Evolutionary conservation across 331 rosid species (phyloP).

Genomic region (Erythrophleum ivorense): DNA sequence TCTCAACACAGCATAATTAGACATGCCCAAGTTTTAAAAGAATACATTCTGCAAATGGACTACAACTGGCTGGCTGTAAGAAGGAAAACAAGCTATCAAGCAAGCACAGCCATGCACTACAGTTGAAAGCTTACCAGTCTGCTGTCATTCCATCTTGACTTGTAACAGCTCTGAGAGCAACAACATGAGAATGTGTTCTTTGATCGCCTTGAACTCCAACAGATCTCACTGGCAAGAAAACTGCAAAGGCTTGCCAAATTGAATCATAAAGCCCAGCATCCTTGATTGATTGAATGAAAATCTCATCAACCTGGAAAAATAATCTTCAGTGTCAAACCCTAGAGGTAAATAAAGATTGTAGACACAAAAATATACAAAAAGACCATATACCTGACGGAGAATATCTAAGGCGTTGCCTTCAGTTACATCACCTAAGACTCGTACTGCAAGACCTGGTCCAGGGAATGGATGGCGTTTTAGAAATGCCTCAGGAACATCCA

Average conservation of each 20-base stretch:
- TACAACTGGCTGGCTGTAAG: neutral
- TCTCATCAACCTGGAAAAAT: constrained; percentile 84
- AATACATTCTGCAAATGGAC: neutral
- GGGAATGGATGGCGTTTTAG: constrained; percentile 97
- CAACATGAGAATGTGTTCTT: constrained; percentile 97
- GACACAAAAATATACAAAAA: neutral
- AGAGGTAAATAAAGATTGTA: neutral
- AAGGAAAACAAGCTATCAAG: neutral
- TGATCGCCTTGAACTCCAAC: constrained; percentile 99
- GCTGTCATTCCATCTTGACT: constrained; percentile 99
- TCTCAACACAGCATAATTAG: neutral
- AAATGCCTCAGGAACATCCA: constrained; percentile 80
- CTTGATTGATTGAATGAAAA: constrained; percentile 92
- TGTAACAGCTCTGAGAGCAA: constrained; percentile 93
- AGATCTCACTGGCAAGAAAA: constrained; percentile 85
- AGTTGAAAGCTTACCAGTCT: constrained; percentile 71
- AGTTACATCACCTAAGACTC: constrained; percentile 92
- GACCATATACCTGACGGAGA: constrained; percentile 71
- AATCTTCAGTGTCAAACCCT: neutral
- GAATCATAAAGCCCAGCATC: constrained; percentile 91
- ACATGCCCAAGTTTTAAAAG: neutral
- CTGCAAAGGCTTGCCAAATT: constrained; percentile 99
- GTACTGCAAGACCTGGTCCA: constrained; percentile 97
- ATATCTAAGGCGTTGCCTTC: constrained; percentile 79
- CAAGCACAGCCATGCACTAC: neutral